phyloP scores from a whole-genome alignment of 2,329 filamentous ascomycete genomes.

The Cyphellophora europaea region DNA sequence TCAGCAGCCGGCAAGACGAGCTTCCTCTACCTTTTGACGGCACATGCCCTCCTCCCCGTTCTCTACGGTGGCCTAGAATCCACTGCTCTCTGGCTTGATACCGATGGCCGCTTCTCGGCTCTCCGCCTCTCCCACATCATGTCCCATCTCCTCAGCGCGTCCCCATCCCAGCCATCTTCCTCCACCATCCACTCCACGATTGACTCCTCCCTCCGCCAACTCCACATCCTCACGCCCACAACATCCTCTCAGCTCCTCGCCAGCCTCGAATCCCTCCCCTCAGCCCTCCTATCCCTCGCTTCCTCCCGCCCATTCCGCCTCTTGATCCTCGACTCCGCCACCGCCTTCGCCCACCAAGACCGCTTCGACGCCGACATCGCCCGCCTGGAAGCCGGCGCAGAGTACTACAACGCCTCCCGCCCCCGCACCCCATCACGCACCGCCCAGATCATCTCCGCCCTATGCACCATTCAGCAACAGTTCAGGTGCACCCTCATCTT shows the following conservation, averaged over 20 bases:
- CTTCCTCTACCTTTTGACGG: conserved; percentile 47
- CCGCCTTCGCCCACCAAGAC: conserved; percentile 47
- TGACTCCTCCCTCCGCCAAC: conserved; percentile 35
- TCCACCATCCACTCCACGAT: neutral
- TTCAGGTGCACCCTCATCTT: conserved; percentile 32
- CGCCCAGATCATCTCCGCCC: conserved; percentile 9
- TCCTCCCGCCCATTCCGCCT: conserved; percentile 39
- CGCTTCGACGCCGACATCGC: conserved; percentile 34
- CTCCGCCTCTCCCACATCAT: conserved; percentile 32
- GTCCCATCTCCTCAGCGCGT: conserved; percentile 23
- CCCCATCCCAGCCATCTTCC: neutral
- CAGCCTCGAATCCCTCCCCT: conserved; percentile 37
- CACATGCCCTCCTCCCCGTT: conserved; percentile 41
- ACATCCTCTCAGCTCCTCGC: conserved; percentile 41
- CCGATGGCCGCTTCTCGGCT: conserved; percentile 45
- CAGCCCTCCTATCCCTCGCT: conserved; percentile 38
- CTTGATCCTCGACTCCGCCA: conserved; percentile 46
- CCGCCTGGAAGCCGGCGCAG: conserved; percentile 20
- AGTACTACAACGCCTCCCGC: neutral
- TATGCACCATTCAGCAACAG: conserved; percentile 26
- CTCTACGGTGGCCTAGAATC: conserved; percentile 34
- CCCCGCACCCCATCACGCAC: conserved; percentile 1
- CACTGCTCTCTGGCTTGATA: conserved; percentile 47
- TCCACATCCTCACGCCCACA: conserved; percentile 50
- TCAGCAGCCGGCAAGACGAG: conserved; percentile 48